Conservation (phyloP, 2,329 filamentous ascomycete species). For the Penicillium sp. region DNA sequence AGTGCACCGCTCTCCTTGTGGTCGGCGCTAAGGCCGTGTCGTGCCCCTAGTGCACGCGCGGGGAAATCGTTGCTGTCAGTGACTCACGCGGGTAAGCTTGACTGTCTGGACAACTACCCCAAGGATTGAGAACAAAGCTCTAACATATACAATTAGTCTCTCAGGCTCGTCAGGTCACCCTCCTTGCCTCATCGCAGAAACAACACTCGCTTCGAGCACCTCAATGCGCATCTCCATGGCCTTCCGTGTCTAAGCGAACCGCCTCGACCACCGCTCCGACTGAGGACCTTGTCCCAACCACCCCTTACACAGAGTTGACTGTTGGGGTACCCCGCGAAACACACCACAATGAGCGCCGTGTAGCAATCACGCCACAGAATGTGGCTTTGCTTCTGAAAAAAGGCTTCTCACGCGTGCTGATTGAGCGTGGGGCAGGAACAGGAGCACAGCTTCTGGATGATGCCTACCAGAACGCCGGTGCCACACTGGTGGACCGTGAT, state of each 20-base stretch:
- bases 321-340: slow-evolving; percentile 79
- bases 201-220: slow-evolving; percentile 6
- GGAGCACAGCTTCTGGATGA: slow-evolving; percentile 75
- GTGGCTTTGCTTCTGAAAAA: slow-evolving; percentile 81
- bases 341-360: slow-evolving; percentile 76
- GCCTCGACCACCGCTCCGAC: slow-evolving; percentile 23
- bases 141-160: slow-evolving; percentile 11
- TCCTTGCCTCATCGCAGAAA: slow-evolving; percentile 7
- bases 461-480: slow-evolving; percentile 75
- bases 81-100: slow-evolving; percentile 25
- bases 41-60: slow-evolving; percentile 20
- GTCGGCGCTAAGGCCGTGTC: slow-evolving; percentile 28
- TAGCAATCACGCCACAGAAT: slow-evolving; percentile 82
- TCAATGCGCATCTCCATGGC: slow-evolving; percentile 16
- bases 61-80: slow-evolving; percentile 20
- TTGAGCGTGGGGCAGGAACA: slow-evolving; percentile 78
- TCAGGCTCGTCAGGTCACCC: slow-evolving; percentile 15
- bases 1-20: slow-evolving; percentile 27
- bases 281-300: slow-evolving; percentile 25
- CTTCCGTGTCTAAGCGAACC: slow-evolving; percentile 17
- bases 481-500: slow-evolving; percentile 68
- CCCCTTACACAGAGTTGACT: slow-evolving; percentile 69
- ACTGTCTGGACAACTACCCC: background rate
- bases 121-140: background rate
- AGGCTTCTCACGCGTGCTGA: slow-evolving; percentile 72